Conservation (phyloP, 2,329 filamentous ascomycete species). For the Truncatella angustata region DNA sequence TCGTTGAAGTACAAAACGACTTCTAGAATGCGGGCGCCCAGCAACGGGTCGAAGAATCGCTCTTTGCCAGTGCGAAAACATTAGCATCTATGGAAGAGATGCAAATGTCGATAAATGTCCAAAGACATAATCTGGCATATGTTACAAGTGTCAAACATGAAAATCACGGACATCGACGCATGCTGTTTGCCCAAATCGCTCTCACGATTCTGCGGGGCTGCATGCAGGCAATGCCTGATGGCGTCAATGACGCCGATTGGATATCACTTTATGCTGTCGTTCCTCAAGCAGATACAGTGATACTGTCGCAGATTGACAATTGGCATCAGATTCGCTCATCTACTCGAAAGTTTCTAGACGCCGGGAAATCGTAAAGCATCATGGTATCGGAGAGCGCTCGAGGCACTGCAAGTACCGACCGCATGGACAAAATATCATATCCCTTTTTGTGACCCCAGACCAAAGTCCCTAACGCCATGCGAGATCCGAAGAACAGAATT, state of each 20-base stretch:
- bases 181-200: no score
- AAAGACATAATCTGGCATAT: conserved; percentile 15
- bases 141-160: no score
- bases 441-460: conserved; percentile 8
- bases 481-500: conserved; percentile 14
- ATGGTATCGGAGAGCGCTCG: no score
- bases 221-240: no score
- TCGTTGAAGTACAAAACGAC: conserved; percentile 54
- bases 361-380: conserved; percentile 14
- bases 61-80: conserved; percentile 60
- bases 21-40: conserved; percentile 55
- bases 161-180: no score
- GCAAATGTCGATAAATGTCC: conserved; percentile 41
- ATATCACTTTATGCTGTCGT: conserved; percentile 26
- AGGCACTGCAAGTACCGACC: no score
- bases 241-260: conserved; percentile 18
- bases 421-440: conserved; percentile 2
- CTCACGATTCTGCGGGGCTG: no score
- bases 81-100: conserved; percentile 43
- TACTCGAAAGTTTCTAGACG: conserved; percentile 17
- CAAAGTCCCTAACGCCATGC: conserved; percentile 27
- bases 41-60: conserved; percentile 48
- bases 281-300: conserved; percentile 13
- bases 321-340: conserved; percentile 18
- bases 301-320: conserved; percentile 18